Conservation (phyloP, 2,329 filamentous ascomycete species). For the Colletotrichum tanaceti region DNA sequence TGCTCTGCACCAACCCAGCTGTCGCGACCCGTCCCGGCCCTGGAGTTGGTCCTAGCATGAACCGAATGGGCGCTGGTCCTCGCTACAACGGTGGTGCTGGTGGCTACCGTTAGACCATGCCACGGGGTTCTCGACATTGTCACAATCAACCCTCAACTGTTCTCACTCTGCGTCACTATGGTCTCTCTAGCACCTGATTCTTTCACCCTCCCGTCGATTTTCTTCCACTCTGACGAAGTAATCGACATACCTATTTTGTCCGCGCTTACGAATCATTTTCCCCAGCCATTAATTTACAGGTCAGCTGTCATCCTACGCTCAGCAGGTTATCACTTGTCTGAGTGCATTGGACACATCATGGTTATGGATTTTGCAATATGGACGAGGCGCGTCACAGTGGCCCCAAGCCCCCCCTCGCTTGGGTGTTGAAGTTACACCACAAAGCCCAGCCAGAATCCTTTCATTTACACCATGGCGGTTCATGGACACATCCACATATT, state of each 20-base stretch:
- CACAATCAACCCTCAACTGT: constrained; percentile 17
- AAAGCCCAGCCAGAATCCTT: constrained; percentile 32
- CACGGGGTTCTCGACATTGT: constrained; percentile 16
- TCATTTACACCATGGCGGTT: constrained; percentile 35
- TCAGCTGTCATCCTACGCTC: constrained; percentile 69
- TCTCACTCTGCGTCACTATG: constrained; percentile 34
- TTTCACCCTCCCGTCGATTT: constrained; percentile 44
- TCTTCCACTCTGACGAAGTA: constrained; percentile 48
- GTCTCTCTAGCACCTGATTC: constrained; percentile 18
- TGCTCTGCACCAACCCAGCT: constrained; percentile 97
- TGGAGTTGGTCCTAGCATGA: constrained; percentile 75
- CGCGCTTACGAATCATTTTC: constrained; percentile 60
- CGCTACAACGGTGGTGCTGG: constrained; percentile 61
- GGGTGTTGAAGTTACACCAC: constrained; percentile 33
- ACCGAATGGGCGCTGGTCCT: constrained; percentile 68
- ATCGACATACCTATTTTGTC: constrained; percentile 57
- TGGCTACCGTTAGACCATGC: constrained; percentile 64
- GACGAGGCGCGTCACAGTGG: constrained; percentile 31
- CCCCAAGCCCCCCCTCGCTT: constrained; percentile 22
- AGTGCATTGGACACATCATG: constrained; percentile 72
- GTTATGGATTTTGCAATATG: constrained; percentile 70
- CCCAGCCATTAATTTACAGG: constrained; percentile 63
- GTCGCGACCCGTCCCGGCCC: constrained; percentile 90
- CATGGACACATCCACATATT: constrained; percentile 22
- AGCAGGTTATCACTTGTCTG: constrained; percentile 59